Conservation (phyloP, 2,329 filamentous ascomycete species). For the Hyphodiscus sp. region DNA sequence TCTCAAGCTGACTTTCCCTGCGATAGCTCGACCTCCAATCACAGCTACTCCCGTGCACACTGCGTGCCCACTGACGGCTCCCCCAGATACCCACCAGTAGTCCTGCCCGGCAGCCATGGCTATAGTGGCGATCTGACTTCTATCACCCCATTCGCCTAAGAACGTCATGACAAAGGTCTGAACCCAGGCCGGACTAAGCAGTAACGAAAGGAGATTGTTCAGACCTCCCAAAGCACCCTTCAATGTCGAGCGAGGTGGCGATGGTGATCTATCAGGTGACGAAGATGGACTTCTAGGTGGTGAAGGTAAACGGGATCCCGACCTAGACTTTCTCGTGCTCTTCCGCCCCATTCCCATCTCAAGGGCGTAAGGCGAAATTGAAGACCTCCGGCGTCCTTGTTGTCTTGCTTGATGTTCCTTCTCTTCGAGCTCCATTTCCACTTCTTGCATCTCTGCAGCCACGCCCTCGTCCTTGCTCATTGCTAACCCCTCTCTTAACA, state of each 20-base stretch:
- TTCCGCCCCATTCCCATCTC: slow-evolving; percentile 69
- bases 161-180: slow-evolving; percentile 99
- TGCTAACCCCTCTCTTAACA: slow-evolving; percentile 77
- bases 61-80: slow-evolving; percentile 78
- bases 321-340: slow-evolving; percentile 60
- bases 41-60: slow-evolving; percentile 90
- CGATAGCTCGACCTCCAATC: slow-evolving; percentile 84
- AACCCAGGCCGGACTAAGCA: slow-evolving; percentile 94
- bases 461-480: slow-evolving; percentile 91
- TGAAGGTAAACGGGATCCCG: slow-evolving; percentile 70
- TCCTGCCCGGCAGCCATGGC: slow-evolving; percentile 98
- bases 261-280: slow-evolving; percentile 53
- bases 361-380: slow-evolving; percentile 67
- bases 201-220: slow-evolving; percentile 77
- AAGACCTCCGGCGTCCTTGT: slow-evolving; percentile 57
- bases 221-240: slow-evolving; percentile 54
- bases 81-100: slow-evolving; percentile 97
- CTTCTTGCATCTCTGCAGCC: slow-evolving; percentile 95
- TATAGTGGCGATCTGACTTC: slow-evolving; percentile 96
- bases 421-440: slow-evolving; percentile 87
- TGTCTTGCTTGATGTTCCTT: slow-evolving; percentile 75
- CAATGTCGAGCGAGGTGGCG: slow-evolving; percentile 34
- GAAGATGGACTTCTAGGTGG: slow-evolving; percentile 74
- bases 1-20: slow-evolving; percentile 88
- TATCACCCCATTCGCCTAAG: slow-evolving; percentile 94